Evolutionary conservation across 192 early-diverging fungal species (phyloP), one percentile per base, ranked within the genome.

Genomic region (Backusella westeae): DNA sequence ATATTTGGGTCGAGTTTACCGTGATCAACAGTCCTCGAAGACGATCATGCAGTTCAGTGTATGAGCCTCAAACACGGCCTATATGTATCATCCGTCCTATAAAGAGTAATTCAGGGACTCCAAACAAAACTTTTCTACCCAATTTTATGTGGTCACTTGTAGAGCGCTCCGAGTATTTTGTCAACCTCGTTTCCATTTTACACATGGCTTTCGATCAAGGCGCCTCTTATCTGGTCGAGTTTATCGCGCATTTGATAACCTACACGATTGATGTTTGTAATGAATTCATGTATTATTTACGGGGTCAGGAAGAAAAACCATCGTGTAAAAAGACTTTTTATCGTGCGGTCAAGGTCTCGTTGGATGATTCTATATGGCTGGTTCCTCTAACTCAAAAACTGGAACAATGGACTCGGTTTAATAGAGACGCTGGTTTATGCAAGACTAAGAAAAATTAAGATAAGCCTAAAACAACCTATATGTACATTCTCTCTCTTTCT

Each of bases 71-170:
- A 74, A 59, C 72, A 29, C 52, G 72, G 10, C 72, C 72, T 4
- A 74, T 74, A 39, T 74, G 72, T 63, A 74, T 74, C 38, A 35
- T 74, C 10, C 17, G 72, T 32, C 72, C 56, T 41, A 38, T 65
- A 5, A 23, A 38, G 14, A 29, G 7, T 1, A 70, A n/a, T 23
- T 26, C 29, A 70, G 12, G 19, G 6, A 44, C 69, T 0, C 15
- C 67, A 44, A 5, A 17, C 42, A 44, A 44, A 44, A 29, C 29
- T 15, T 34, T 49, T 49, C 17, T 49, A n/a, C 46, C 46, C 15
- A 49, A 49, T 0, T 49, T 49, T n/a, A 49, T 49, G 6, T 35
- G 10, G 34, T 19, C 52, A 14, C 42, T 49, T 17, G 29, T 6
- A 15, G 70, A 42, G 46, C 35, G n/a, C 1, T 32, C 39, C 6